Conservation (phyloP, 2,329 filamentous ascomycete species). For the Nakataea oryzae region DNA sequence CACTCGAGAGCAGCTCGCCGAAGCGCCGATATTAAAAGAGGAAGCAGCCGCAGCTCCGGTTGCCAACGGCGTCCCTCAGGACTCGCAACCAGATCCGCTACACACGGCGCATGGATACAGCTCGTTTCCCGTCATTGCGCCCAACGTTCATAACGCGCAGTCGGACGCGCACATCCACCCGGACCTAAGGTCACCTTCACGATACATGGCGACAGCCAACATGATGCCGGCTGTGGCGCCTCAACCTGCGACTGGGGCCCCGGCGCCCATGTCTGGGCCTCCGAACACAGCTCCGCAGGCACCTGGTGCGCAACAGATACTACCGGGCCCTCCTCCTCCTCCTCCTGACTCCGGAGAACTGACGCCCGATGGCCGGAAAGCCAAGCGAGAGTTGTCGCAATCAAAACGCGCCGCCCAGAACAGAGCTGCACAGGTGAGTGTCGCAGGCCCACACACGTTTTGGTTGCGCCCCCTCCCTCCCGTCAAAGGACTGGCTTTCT, state of each 20-base stretch:
- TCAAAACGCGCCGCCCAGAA: conserved; percentile 97
- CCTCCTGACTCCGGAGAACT: conserved; percentile 19
- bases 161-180: conserved; percentile 37
- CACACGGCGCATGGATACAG: conserved; percentile 32
- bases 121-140: conserved; percentile 15
- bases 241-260: neutral
- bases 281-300: conserved; percentile 15
- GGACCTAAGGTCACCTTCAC: conserved; percentile 25
- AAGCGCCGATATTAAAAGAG: neutral
- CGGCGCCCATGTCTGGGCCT: conserved; percentile 17
- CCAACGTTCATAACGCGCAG: neutral
- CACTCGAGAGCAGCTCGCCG: conserved; percentile 4
- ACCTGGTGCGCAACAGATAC: conserved; percentile 7
- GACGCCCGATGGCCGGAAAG: conserved; percentile 53
- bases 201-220: conserved; percentile 16
- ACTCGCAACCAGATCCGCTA: conserved; percentile 5
- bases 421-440: conserved; percentile 80
- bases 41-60: neutral
- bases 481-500: neutral
- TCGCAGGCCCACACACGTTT: neutral
- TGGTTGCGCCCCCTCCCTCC: neutral
- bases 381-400: conserved; percentile 84
- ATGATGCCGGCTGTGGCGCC: conserved; percentile 21
- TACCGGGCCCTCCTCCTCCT: neutral
- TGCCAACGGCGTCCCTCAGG: conserved; percentile 1